A percentile compares a stretch with the other conserved stretches of the same genome.
These are phyloP conservation scores for Parafenestella ontariensis DNA, from an alignment of 2,329 filamentous ascomycete species.

Conservation along the genomic window DNA sequence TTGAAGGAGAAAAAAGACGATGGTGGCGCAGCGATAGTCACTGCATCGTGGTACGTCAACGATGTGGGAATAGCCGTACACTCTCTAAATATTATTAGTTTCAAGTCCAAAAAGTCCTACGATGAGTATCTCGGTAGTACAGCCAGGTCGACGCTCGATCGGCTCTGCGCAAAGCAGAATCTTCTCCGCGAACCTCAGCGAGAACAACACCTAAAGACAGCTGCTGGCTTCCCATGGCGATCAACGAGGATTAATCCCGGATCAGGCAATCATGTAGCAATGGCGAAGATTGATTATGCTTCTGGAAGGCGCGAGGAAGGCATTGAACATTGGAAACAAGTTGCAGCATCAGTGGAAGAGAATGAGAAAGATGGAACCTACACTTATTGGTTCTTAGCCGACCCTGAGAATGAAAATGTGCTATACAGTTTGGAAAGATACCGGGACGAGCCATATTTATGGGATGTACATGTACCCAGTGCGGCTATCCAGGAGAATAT, in stretches of 20 bases:
- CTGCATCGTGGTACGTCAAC: not conserved
- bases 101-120: not conserved
- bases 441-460: slow-evolving; percentile 24
- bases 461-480: slow-evolving; percentile 31
- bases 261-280: slow-evolving; percentile 12
- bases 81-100: not conserved
- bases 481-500: slow-evolving; percentile 24
- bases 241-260: slow-evolving; percentile 3
- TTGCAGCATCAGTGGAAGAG: slow-evolving; percentile 23
- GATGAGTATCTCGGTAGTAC: not conserved
- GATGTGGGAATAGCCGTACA: not conserved
- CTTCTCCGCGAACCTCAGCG: not conserved
- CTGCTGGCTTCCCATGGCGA: not conserved
- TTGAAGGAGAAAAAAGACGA: not conserved
- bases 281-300: slow-evolving; percentile 29
- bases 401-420: slow-evolving; percentile 18
- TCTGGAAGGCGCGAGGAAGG: slow-evolving; percentile 21
- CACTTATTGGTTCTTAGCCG: slow-evolving; percentile 23
- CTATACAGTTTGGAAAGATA: slow-evolving; percentile 31
- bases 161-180: not conserved
- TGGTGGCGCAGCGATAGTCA: not conserved
- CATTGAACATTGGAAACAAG: slow-evolving; percentile 26
- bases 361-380: slow-evolving; percentile 27
- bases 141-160: not conserved
- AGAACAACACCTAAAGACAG: not conserved